Base-by-base conservation (phyloP, 2,329 filamentous ascomycete species). In the Xylaria sp. region DNA sequence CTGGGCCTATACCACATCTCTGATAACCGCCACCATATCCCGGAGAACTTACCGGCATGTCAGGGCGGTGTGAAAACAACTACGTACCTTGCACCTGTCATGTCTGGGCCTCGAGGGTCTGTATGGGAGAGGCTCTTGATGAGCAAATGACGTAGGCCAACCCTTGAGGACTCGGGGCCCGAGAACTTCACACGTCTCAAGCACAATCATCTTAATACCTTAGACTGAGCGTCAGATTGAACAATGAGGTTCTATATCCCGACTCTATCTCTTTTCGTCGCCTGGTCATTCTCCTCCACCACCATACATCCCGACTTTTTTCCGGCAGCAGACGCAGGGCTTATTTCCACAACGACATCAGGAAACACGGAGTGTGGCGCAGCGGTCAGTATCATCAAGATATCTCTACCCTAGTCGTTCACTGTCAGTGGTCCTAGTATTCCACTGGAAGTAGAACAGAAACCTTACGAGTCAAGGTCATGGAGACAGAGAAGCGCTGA, bases 281-380 rank as follows among this genome's bases (percentile, higher is more conserved):
- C 50, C 7, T 17, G 59, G 14, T 65, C 54, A 36, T 61, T 19
- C 5, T 32, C 53, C 2, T 14, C 27, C 21, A 34, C 55, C 9
- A 14, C 21, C 47, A 34, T 27, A 17, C 7, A 39, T 42, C 4
- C 50, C 19, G 50, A 30, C 6, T 19, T 42, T 8, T 6, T 34
- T 21, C 47, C 19, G 17, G 19, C 3, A 47, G 24, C 34, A 51
- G 55, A 61, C 30, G 27, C 36, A 12, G 12, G 34, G 27, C 53
- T 54, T 27, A 7, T 54, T 24, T 65, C 65, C 7, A 2, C 12
- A 11, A 39, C 55, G 24, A 12, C 34, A 42, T 32, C 47, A 12
- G 68, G 65, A 19, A 65, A 70, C 30, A 53, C 62, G 19, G 47
- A 69, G 24, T 69, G 61, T 27, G 65, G 67, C 27, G 34, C 67